A percentile compares a stretch with the other conserved stretches of the same genome.
These are phyloP conservation scores for Fusarium robinianum DNA, from an alignment of 2,329 filamentous ascomycete species.

Conservation along the genomic window DNA sequence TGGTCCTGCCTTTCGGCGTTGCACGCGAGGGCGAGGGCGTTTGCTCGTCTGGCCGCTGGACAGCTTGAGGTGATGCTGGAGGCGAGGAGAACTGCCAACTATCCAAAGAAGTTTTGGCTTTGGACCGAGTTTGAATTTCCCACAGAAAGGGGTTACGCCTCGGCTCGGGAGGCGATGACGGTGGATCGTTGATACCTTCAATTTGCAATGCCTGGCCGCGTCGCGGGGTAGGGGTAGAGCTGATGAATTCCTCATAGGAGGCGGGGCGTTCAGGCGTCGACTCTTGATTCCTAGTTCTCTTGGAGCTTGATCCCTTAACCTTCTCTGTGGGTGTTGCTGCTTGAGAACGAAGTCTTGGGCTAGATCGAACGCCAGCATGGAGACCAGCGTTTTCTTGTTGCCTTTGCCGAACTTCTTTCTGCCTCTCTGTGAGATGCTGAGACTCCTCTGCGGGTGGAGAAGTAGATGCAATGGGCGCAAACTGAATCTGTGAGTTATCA, in stretches of 20 bases:
- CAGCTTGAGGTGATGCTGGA: constrained; percentile 52
- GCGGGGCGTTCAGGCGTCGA: constrained; percentile 52
- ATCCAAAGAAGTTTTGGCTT: constrained; percentile 38
- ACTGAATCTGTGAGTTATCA: constrained; percentile 81
- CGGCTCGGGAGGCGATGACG: constrained; percentile 63
- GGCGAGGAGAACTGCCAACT: constrained; percentile 64
- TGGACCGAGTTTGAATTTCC: constrained; percentile 57
- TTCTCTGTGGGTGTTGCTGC: constrained; percentile 24
- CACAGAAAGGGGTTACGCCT: constrained; percentile 57
- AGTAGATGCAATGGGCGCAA: constrained; percentile 69
- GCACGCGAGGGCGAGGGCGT: constrained; percentile 8
- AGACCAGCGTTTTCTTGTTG: constrained; percentile 69
- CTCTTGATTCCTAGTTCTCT: constrained; percentile 37
- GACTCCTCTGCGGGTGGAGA: constrained; percentile 61
- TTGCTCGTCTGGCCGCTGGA: constrained; percentile 19
- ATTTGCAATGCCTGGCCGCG: constrained; percentile 57
- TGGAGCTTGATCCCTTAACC: constrained; percentile 12
- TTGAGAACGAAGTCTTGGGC: constrained; percentile 37
- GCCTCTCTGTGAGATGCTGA: constrained; percentile 76
- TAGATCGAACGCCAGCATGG: constrained; percentile 70
- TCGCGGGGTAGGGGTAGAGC: constrained; percentile 64
- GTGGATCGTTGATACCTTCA: constrained; percentile 56
- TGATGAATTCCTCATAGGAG: constrained; percentile 57
- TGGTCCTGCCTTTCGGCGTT: constrained; percentile 8
- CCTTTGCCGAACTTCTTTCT: constrained; percentile 75